Evolutionary conservation across 2,329 filamentous ascomycete species (phyloP).

Genomic region (Tolypocladium sp.): DNA sequence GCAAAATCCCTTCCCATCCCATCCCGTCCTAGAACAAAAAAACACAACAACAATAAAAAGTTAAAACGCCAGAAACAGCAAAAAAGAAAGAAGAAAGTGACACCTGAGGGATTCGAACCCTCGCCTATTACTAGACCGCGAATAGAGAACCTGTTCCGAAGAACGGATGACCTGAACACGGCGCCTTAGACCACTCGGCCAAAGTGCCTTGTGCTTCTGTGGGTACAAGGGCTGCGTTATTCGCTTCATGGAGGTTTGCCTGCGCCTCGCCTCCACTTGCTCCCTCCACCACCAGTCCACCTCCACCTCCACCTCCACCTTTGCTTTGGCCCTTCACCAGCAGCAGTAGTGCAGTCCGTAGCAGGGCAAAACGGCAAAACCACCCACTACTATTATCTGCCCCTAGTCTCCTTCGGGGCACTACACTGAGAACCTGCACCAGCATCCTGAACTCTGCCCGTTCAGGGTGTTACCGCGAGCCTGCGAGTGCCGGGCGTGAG

Average conservation of each 20-base stretch:
- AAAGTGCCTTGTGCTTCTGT: constrained; percentile 12
- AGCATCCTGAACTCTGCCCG: neutral
- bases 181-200: constrained; percentile 16
- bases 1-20: neutral
- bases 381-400: too few species aligned
- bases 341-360: neutral
- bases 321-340: too few species aligned
- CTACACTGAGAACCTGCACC: neutral
- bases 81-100: constrained; percentile 7
- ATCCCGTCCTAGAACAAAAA: too few species aligned
- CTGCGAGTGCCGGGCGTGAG: neutral
- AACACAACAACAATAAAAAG: neutral
- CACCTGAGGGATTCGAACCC: constrained; percentile 22
- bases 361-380: too few species aligned
- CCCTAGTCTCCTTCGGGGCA: neutral
- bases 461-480: neutral
- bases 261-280: neutral
- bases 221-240: neutral
- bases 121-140: constrained; percentile 19
- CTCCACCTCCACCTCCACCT: neutral
- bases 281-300: neutral
- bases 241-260: neutral
- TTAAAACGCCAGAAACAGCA: neutral
- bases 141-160: neutral
- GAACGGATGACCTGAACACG: constrained; percentile 8